A percentile compares a stretch with the other conserved stretches of the same genome.
Conservation (phyloP, 2,329 filamentous ascomycete genomes). For the Ophiostoma ips region DNA sequence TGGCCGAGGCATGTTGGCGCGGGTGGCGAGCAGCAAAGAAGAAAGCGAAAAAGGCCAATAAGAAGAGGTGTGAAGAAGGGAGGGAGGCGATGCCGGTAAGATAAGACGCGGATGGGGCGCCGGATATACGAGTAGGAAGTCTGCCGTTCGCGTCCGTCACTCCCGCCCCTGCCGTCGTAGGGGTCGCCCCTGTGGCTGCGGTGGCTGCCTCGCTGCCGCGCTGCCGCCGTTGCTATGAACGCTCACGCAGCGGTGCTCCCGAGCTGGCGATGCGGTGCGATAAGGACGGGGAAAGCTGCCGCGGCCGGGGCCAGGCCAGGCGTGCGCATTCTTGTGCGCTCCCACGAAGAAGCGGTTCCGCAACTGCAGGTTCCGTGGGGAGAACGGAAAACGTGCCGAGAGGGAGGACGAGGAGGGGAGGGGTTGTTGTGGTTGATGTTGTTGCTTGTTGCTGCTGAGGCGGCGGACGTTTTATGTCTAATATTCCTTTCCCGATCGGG, state of each 20-base stretch:
- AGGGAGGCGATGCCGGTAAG: background rate
- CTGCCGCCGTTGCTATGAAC: too few relatives aligned
- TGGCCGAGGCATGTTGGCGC: slow-evolving; percentile 43
- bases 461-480: too few relatives aligned
- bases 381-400: background rate
- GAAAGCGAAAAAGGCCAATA: background rate
- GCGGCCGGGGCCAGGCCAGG: slow-evolving; percentile 9
- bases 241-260: too few relatives aligned
- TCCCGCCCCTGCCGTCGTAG: too few relatives aligned
- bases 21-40: background rate
- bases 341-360: background rate
- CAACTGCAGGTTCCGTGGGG: background rate
- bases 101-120: background rate
- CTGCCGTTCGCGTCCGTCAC: too few relatives aligned
- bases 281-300: background rate
- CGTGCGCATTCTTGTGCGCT: background rate
- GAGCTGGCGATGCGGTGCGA: background rate
- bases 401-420: too few relatives aligned
- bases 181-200: too few relatives aligned
- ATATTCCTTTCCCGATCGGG: too few relatives aligned
- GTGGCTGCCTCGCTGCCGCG: too few relatives aligned
- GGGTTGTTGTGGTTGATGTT: too few relatives aligned
- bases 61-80: background rate
- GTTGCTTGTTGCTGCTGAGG: too few relatives aligned
- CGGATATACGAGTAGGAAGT: too few relatives aligned